Evolutionary conservation across 106 monocot genomes (phyloP).

Genomic region (Cymbidium sinense): DNA sequence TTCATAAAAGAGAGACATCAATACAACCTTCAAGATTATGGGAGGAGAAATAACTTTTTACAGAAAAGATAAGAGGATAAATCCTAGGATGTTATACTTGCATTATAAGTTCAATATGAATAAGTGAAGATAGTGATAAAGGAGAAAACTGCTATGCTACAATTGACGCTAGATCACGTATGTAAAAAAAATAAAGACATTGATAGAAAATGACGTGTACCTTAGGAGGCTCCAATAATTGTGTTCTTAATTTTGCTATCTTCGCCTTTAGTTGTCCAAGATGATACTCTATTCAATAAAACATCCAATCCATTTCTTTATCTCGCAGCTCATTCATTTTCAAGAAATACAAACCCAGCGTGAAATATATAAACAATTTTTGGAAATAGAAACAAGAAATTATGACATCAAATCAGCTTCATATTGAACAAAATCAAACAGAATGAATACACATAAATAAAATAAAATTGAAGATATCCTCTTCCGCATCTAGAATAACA

Average conservation of each 20-base stretch:
- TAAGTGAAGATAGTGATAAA: not conserved
- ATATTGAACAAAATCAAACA: not conserved
- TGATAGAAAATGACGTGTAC: slow-evolving; percentile 20
- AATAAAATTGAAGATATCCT: not conserved
- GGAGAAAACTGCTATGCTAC: not conserved
- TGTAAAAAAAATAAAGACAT: not conserved
- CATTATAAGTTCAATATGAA: not conserved
- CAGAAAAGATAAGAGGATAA: not conserved
- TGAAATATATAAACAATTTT: not conserved
- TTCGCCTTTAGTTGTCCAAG: slow-evolving; percentile 99
- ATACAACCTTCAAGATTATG: not conserved
- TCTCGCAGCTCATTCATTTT: not conserved
- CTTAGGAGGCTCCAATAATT: slow-evolving; percentile 96
- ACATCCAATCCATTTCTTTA: not conserved
- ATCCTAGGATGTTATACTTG: not conserved
- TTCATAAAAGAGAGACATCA: not conserved
- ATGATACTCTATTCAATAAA: slow-evolving; percentile 74
- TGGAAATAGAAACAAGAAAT: not conserved
- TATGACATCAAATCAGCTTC: not conserved
- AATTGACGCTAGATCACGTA: not conserved
- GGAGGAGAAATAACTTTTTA: not conserved
- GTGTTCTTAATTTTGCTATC: slow-evolving; percentile 95
- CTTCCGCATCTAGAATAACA: not conserved
- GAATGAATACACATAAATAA: not conserved
- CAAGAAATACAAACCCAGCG: not conserved